These are phyloP conservation scores for Luffa aegyptiaca DNA, from an alignment of 306 rosid genomes.

Conservation along the genomic window DNA sequence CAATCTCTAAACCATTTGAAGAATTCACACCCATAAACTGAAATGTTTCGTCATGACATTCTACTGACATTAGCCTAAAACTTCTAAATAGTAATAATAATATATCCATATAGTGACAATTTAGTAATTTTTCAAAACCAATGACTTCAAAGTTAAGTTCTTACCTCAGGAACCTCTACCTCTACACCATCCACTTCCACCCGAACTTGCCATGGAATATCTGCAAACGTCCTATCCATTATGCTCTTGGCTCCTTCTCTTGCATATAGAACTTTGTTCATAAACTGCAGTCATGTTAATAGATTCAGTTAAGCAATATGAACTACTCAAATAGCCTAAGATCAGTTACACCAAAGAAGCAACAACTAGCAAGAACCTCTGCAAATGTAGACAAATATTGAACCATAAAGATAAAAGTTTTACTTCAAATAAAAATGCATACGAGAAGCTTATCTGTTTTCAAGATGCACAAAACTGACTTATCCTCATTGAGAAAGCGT, in stretches of 20 bases:
- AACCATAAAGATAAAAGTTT: neutral
- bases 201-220: constrained; percentile 87
- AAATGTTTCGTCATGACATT: neutral
- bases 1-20: neutral
- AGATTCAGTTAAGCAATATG: constrained; percentile 3
- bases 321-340: neutral
- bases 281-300: constrained; percentile 61
- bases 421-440: neutral
- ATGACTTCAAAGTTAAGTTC: constrained; percentile 4
- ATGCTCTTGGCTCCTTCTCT: constrained; percentile 96
- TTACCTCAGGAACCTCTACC: constrained; percentile 98
- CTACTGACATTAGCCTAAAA: neutral
- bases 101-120: neutral
- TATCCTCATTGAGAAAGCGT: neutral
- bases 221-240: constrained; percentile 91
- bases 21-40: neutral
- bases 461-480: neutral
- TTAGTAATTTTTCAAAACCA: neutral
- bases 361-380: constrained; percentile 1
- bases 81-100: neutral
- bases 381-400: neutral
- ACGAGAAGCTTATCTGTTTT: neutral
- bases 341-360: neutral
- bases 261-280: constrained; percentile 99
- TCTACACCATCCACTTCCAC: constrained; percentile 96